These are phyloP conservation scores for Anisodus acutangulus DNA, from an alignment of 257 asterid species.

Conservation along the genomic window DNA sequence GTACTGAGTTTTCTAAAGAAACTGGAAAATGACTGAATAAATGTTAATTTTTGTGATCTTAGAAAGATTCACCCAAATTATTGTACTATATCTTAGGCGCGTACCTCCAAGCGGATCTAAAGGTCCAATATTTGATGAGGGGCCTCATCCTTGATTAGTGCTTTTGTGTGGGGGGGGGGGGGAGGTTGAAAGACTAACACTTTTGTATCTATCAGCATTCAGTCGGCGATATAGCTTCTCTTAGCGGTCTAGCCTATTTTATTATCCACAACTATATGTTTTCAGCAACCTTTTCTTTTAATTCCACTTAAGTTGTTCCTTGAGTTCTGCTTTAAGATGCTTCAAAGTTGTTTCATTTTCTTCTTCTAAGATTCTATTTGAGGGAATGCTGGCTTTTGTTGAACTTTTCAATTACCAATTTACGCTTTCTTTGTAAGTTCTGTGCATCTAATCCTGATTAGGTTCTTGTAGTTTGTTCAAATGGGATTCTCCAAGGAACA, in stretches of 20 bases:
- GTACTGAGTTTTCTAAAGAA: neutral
- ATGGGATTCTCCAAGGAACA: conserved; percentile 74
- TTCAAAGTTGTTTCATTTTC: conserved; percentile 29
- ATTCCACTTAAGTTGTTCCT: conserved; percentile 8
- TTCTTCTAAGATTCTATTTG: conserved; percentile 17
- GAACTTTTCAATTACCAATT: conserved; percentile 22
- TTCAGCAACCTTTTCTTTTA: neutral
- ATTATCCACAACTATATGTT: conserved; percentile 21
- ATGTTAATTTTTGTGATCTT: neutral
- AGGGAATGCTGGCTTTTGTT: neutral
- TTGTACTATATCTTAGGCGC: neutral
- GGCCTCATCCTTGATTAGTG: conserved; percentile 16
- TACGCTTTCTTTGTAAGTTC: conserved; percentile 19
- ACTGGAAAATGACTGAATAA: neutral
- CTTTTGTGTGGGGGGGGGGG: neutral
- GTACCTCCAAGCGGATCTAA: neutral
- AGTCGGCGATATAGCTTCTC: neutral
- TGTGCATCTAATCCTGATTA: conserved; percentile 22
- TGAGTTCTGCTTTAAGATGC: conserved; percentile 29
- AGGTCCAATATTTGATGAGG: conserved; percentile 3
- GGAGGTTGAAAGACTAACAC: neutral
- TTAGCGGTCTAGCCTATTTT: neutral
- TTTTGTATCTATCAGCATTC: neutral
- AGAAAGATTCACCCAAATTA: too few relatives aligned
- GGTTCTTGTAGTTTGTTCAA: conserved; percentile 50